A percentile compares a stretch with the other conserved stretches of the same genome.
phyloP scores from a whole-genome alignment of 2,329 filamentous ascomycete genomes.

The Verticillium longisporum region DNA sequence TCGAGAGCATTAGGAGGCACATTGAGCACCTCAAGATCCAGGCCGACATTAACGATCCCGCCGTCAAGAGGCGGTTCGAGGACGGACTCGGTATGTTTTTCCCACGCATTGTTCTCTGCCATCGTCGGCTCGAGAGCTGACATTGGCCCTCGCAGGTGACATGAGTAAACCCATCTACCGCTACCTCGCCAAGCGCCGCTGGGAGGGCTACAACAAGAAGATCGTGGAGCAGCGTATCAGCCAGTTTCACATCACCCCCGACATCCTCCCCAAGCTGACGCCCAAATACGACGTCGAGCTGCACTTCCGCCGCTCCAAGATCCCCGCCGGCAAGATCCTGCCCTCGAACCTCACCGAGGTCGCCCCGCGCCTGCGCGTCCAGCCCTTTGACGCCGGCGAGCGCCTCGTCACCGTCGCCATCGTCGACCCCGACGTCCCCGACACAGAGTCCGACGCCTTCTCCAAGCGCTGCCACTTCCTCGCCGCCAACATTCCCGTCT shows the following conservation, averaged over 20 bases:
- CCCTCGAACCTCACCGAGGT: constrained; percentile 66
- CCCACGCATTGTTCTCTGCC: not conserved
- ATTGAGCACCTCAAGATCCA: constrained; percentile 78
- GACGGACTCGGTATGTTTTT: constrained; percentile 69
- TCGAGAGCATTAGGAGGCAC: constrained; percentile 64
- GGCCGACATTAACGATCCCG: constrained; percentile 90
- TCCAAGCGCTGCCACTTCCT: constrained; percentile 81
- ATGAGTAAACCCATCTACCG: constrained; percentile 97
- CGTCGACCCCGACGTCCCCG: constrained; percentile 85
- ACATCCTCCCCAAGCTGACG: constrained; percentile 75
- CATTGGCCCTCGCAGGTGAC: constrained; percentile 53
- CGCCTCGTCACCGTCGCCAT: constrained; percentile 80
- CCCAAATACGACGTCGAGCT: constrained; percentile 75
- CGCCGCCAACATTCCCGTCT: constrained; percentile 56
- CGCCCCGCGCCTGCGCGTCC: constrained; percentile 70
- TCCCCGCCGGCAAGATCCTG: constrained; percentile 73
- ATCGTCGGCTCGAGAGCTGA: not conserved
- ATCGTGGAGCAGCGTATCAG: constrained; percentile 78
- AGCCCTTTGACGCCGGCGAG: constrained; percentile 76
- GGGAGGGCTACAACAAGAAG: constrained; percentile 74
- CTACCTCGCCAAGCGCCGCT: constrained; percentile 78
- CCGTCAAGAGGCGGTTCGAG: constrained; percentile 90
- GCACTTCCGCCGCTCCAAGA: constrained; percentile 64
- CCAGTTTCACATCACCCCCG: constrained; percentile 82
- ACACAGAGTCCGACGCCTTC: constrained; percentile 68